Evolutionary conservation across 352 stramenopile genomes (phyloP).

Genomic region (Globisporangium solare): DNA sequence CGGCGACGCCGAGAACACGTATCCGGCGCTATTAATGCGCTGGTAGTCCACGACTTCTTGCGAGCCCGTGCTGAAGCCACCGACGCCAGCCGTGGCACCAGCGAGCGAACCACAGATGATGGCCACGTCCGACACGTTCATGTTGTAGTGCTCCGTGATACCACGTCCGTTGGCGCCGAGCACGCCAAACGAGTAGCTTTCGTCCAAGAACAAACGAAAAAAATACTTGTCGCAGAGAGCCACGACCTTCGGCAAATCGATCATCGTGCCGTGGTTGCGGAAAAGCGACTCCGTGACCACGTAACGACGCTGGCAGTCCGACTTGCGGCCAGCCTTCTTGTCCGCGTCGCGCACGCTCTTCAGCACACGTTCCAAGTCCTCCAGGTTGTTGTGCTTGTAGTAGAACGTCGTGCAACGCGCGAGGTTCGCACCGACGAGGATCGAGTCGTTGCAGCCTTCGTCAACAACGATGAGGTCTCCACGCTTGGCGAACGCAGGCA

Average conservation of each 20-base stretch:
- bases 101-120: slow-evolving; percentile 95
- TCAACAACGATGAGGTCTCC: slow-evolving; percentile 97
- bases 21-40: slow-evolving; percentile 95
- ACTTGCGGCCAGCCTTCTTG: slow-evolving; percentile 69
- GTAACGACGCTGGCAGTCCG: slow-evolving; percentile 92
- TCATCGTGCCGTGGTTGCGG: slow-evolving; percentile 95
- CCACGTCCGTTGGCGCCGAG: slow-evolving; percentile 88
- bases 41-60: slow-evolving; percentile 98
- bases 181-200: slow-evolving; percentile 93
- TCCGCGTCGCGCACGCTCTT: slow-evolving; percentile 85
- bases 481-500: slow-evolving; percentile 97
- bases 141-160: slow-evolving; percentile 80
- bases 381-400: slow-evolving; percentile 98
- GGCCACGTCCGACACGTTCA: slow-evolving; percentile 81
- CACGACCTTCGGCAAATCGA: slow-evolving; percentile 91
- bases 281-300: slow-evolving; percentile 98
- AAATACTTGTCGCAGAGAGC: slow-evolving; percentile 89
- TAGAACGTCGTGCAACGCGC: slow-evolving; percentile 91
- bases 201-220: slow-evolving; percentile 86
- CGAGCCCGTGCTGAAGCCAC: slow-evolving; percentile 95
- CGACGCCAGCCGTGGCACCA: slow-evolving; percentile 91
- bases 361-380: slow-evolving; percentile 93
- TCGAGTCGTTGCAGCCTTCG: slow-evolving; percentile 94
- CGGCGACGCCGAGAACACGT: slow-evolving; percentile 97
- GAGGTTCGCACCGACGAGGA: slow-evolving; percentile 91